Evolutionary conservation across 2,329 filamentous ascomycete species (phyloP), one percentile per base, ranked within the genome.

Genomic region (Colletotrichum godetiae): DNA sequence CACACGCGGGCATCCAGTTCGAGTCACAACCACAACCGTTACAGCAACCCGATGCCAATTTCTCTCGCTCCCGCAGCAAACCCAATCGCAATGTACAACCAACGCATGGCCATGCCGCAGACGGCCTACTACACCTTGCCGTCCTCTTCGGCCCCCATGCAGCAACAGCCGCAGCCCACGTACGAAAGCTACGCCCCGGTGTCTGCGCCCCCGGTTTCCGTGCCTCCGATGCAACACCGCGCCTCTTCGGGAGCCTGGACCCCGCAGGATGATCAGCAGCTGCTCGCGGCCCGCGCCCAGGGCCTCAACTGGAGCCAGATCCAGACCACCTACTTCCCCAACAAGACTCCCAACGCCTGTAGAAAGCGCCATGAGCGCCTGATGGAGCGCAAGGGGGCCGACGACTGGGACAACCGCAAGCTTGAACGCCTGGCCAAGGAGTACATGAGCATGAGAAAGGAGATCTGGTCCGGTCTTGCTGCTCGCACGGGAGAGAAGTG

Each of bases 331-430:
- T 91, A 94, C 83, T 97, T 97, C 81, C 93, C 92, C 1, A 87
- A 84, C 80, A 97, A 97, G 86, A 91, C 90, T 10, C 86, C 92
- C 72, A 97, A 97, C 81, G 95, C 95, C 22, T 97, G 95, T 84
- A 93, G 95, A 76, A 97, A 97, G 85, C 91, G 95, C 68, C 94
- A 97, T 78, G 95, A 97, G 83, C 89, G 95, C 53, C 85, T 97
- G 76, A 92, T 96, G 87, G 93, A 96, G 83, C 91, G 92, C 76
- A 88, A 88, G 80, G 91, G 92, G 71, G 90, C 91, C 60, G 92
- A 94, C 77, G 93, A 95, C 78, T 97, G 94, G 92, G 93, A 96
- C 78, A 89, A 89, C 24, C 86, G 92, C 76, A 94, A 94, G 84
- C 86, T 95, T 29, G 93, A 96, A 80, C 87, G 88, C 11, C 86